phyloP scores from a whole-genome alignment of 1,284 basidiomycete genomes.

The Ceratobasidium sp. region DNA sequence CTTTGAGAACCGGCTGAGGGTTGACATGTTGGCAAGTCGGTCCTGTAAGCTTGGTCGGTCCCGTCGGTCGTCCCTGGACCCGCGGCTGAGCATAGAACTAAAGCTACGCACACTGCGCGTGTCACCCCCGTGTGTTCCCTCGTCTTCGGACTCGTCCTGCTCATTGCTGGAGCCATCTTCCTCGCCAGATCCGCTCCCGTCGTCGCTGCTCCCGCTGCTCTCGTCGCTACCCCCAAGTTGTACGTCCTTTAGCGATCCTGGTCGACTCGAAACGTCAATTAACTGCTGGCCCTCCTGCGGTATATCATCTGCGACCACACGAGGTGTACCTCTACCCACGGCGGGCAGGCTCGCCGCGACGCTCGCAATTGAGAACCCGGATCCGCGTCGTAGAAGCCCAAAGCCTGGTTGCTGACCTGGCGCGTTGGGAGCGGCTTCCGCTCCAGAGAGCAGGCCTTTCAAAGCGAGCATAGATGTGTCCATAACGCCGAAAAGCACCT shows the following conservation, averaged over 20 bases:
- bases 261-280: slow-evolving; percentile 60
- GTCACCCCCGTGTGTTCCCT: slow-evolving; percentile 56
- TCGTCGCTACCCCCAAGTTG: slow-evolving; percentile 43
- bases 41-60: slow-evolving; percentile 75
- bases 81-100: slow-evolving; percentile 77
- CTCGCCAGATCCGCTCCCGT: slow-evolving; percentile 46
- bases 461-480: slow-evolving; percentile 85
- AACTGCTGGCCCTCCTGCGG: slow-evolving; percentile 67
- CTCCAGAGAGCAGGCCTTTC: slow-evolving; percentile 65
- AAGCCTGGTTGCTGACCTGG: slow-evolving; percentile 61
- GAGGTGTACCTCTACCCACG: slow-evolving; percentile 52
- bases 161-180: slow-evolving; percentile 54
- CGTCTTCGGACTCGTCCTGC: slow-evolving; percentile 57
- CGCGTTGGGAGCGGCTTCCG: slow-evolving; percentile 48
- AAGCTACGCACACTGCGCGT: slow-evolving; percentile 80
- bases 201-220: slow-evolving; percentile 43
- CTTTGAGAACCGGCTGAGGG: slow-evolving; percentile 51
- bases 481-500: slow-evolving; percentile 85
- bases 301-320: slow-evolving; percentile 59
- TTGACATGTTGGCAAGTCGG: slow-evolving; percentile 76
- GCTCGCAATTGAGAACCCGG: slow-evolving; percentile 82
- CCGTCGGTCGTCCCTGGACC: slow-evolving; percentile 56
- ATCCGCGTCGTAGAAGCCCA: slow-evolving; percentile 73
- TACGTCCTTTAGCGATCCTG: slow-evolving; percentile 43
- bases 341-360: slow-evolving; percentile 72